Conservation (phyloP, 1,284 basidiomycete genomes). For the Laetiporus sulphureus region DNA sequence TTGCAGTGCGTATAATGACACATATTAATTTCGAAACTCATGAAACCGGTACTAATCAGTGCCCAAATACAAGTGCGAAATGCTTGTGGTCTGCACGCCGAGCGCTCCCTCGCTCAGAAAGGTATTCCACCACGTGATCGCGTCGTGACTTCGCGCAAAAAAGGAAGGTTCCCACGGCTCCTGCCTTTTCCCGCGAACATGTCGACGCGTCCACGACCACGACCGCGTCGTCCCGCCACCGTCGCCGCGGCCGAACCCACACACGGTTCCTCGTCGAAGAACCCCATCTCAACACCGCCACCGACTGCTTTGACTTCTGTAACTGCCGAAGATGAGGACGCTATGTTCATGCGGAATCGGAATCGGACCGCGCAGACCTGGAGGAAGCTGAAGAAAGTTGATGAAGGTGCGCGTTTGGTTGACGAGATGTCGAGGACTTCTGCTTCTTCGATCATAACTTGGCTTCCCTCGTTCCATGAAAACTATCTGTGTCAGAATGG, state of each 20-base stretch:
- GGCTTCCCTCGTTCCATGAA: too few species aligned
- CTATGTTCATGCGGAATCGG: constrained; percentile 57
- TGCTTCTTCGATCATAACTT: too few species aligned
- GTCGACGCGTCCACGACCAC: constrained; percentile 39
- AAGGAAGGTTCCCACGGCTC: constrained; percentile 42
- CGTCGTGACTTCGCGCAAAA: constrained; percentile 12
- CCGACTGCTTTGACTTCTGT: constrained; percentile 1
- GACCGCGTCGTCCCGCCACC: constrained; percentile 40
- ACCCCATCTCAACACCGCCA: constrained; percentile 16
- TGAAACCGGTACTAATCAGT: too few species aligned
- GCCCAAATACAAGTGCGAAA: too few species aligned
- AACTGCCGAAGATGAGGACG: constrained; percentile 46
- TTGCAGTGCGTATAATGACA: too few species aligned
- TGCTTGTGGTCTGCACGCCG: too few species aligned
- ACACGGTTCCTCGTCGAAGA: constrained; percentile 20
- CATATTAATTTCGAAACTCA: too few species aligned
- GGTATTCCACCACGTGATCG: constrained; percentile 18
- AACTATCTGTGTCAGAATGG: too few species aligned
- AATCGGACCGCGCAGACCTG: constrained; percentile 47
- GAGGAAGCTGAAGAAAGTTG: constrained; percentile 47
- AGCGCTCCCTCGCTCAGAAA: too few species aligned
- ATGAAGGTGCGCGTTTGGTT: constrained; percentile 51
- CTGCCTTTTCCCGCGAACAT: constrained; percentile 25
- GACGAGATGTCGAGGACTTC: too few species aligned
- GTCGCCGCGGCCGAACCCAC: constrained; percentile 13